Conservation (phyloP, 306 rosid genomes). For the Rubus idaeus region DNA sequence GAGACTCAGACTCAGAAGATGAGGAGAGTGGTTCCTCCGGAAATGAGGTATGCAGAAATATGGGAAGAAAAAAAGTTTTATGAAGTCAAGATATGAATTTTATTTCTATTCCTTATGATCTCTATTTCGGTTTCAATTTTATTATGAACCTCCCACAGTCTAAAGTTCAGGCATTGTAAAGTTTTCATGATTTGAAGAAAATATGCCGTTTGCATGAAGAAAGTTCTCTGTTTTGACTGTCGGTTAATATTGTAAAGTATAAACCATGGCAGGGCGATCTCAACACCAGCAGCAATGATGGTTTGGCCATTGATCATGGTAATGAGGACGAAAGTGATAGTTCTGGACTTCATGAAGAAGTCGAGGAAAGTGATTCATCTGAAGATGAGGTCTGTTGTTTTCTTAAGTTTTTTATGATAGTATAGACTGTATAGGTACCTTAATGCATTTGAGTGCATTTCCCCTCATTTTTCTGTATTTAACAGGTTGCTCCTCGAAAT, state of each 20-base stretch:
- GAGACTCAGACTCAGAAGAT: conserved; percentile 37
- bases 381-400: conserved; percentile 78
- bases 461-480: conserved; percentile 13
- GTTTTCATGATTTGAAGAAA: conserved; percentile 3
- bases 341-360: conserved; percentile 46
- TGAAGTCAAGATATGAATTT: neutral
- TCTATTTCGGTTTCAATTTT: neutral
- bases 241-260: conserved; percentile 13
- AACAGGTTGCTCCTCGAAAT: conserved; percentile 77
- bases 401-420: neutral
- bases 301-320: conserved; percentile 22
- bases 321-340: conserved; percentile 40
- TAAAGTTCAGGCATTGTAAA: neutral
- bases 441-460: neutral
- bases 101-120: neutral
- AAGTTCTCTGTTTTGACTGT: neutral
- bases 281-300: conserved; percentile 8
- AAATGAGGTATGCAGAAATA: conserved; percentile 43
- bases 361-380: conserved; percentile 85
- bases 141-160: neutral
- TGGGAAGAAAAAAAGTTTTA: neutral
- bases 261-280: conserved; percentile 45
- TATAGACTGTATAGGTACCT: neutral
- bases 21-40: conserved; percentile 28
- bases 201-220: neutral